Base-by-base conservation (phyloP, 2,329 filamentous ascomycete genomes). In the Fusarium devonianum region DNA sequence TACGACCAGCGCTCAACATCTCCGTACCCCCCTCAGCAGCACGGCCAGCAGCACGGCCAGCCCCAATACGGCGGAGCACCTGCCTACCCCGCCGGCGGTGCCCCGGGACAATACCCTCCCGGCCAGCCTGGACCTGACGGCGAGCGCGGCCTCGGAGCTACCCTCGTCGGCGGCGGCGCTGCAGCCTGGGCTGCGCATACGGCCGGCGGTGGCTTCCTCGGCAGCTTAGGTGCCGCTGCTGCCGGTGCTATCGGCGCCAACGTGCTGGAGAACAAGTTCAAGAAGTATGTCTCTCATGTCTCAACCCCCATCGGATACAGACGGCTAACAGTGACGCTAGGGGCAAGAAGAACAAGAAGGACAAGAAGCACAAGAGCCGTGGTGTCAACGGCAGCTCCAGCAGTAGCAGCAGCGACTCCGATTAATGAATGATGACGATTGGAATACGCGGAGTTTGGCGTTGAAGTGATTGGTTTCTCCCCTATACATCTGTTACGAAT, bases 201-300 rank as follows among this genome's bases (percentile, higher is more conserved):
- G 57, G 69, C 80, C 14, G 82, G 81, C 10, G 78, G 78, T 19
- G 80, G 81, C 13, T 54, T 76, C 25, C 63, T 84, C 18, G 77
- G 78, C 16, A 80, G 78, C 3, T 63, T 82, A 2, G 79, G 75
- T 7, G 80, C 78, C 9, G 73, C 77, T 0, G 72, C 79, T 1
- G 77, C 75, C 12, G 82, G 81, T 23, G 80, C 81, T 1, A 73
- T 84, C n/a, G 78, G 76, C 4, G 82, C 81, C 2, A 83, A 83
- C 50, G 59, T 78, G 26, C 52, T 82, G 6, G 78, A 79, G 68
- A 66, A 78, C 64, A 71, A 68, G 53, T 60, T 73, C 41, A 72
- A 72, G 63, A 64, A 65, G 67, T 53, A 28, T 50, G 50, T 21
- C 3, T 32, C 2, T 7, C 8, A 16, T 9, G 5, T 11, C 11